Evolutionary conservation across 2,329 filamentous ascomycete species (phyloP), one percentile per base, ranked within the genome.

Genomic region (Cladosporium oxysporum): DNA sequence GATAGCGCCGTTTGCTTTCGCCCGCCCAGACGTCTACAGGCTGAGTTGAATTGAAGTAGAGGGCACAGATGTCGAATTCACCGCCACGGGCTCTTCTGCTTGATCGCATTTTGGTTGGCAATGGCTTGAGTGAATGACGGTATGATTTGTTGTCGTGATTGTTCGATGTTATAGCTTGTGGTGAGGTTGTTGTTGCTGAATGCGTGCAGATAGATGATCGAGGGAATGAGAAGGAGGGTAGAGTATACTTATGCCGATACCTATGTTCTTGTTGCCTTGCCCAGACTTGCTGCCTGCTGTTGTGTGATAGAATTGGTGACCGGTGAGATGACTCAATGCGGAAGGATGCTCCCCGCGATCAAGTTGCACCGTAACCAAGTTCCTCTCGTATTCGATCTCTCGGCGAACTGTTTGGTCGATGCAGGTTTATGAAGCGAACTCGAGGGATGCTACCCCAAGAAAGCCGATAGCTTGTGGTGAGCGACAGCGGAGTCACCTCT

Each of bases 1-100:
- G 82, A 67, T 86, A 87, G 28, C 60, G 67, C 23, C 72, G 71
- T 67, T 28, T 33, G 58, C 28, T 31, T n/a, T 57, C 29, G 10
- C 41, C 41, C 8, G 41, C 7, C n/a, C 41, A 21, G 10, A 3
- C 8, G n/a, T n/a, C 3, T 16, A 23, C n/a, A 8, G 41, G n/a
- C n/a, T 47, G 41, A 47, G 41, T 8, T 21, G 41, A 37, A 11
- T 35, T 23, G 67, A 70, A 76, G 66, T 76, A 75, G 31, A 71
- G 70, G 16, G 75, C 75, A 64, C 75, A 76, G 62, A 76, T 58
- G n/a, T 35, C 26, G n/a, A 10, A 3, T 21, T 6, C 35, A 18
- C 23, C 29, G 50, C 14, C 5, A 10, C 50, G 50, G 14, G 26
- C 3, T 53, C 10, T 26, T 12, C 29, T 12, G 7, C 11, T 53